Evolutionary conservation across 225 moss, liverwort and hornwort species (phyloP).

Genomic region (Physcomitrium patens): DNA sequence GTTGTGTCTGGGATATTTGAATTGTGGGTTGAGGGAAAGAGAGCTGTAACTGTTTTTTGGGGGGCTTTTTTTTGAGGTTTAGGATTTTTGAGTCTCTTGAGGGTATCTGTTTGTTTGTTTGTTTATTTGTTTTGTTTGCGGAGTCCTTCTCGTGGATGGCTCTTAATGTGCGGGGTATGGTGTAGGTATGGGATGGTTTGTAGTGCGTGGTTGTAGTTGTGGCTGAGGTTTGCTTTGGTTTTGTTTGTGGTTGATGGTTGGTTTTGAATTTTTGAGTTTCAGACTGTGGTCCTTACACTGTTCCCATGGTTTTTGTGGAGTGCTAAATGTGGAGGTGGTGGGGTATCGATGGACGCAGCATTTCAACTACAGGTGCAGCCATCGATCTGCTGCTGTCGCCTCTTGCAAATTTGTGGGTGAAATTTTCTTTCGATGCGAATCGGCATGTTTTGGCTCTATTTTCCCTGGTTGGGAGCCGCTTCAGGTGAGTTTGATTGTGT

Average conservation of each 20-base stretch:
- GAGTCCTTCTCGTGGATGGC: too few species aligned
- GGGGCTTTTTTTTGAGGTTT: too few species aligned
- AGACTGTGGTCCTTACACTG: conserved; percentile 15
- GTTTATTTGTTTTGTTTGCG: too few species aligned
- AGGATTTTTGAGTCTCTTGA: too few species aligned
- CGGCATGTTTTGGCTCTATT: conserved; percentile 9
- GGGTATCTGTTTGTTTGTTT: too few species aligned
- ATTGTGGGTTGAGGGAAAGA: too few species aligned
- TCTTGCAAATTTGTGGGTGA: conserved; percentile 23
- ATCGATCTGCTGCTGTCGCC: not conserved
- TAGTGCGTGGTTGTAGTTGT: not conserved
- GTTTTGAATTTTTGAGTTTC: not conserved
- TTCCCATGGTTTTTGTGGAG: not conserved
- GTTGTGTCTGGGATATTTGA: too few species aligned
- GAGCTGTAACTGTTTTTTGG: too few species aligned
- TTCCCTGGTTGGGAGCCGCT: not conserved
- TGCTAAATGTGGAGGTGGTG: conserved; percentile 23
- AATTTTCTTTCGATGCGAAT: conserved; percentile 9
- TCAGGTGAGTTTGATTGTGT: not conserved
- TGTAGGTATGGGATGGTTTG: too few species aligned
- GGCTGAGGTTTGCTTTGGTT: conserved; percentile 12
- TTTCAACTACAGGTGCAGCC: not conserved
- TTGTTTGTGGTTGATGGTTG: conserved; percentile 8
- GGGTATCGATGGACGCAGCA: not conserved
- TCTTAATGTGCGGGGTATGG: too few species aligned